These are phyloP conservation scores for Sporopachydermia quercuum DNA, from an alignment of 805 yeast genomes.

Conservation along the genomic window DNA sequence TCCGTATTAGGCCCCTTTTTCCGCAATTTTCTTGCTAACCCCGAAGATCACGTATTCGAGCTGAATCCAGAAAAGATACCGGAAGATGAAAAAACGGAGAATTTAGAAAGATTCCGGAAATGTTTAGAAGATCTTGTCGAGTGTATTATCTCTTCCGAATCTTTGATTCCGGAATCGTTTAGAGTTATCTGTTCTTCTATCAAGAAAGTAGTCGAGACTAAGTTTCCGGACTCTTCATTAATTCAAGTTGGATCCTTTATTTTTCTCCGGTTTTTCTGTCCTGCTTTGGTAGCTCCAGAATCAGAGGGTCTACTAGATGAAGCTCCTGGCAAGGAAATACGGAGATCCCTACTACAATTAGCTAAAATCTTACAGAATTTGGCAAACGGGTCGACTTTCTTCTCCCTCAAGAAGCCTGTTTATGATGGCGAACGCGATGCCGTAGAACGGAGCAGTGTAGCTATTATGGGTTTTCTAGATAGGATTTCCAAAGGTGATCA, in stretches of 20 bases:
- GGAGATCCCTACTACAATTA: conserved; percentile 12
- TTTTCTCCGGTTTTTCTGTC: conserved; percentile 61
- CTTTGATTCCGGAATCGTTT: conserved; percentile 45
- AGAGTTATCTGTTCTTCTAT: conserved; percentile 49
- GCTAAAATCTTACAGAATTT: conserved; percentile 18
- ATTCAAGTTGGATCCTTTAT: conserved; percentile 74
- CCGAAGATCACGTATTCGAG: conserved; percentile 38
- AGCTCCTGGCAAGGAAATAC: conserved; percentile 9
- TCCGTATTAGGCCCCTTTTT: conserved; percentile 41
- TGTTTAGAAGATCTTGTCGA: conserved; percentile 43
- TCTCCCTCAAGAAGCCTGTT: conserved; percentile 15
- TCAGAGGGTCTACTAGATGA: conserved; percentile 17
- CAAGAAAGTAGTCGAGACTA: conserved; percentile 34
- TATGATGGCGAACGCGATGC: neutral
- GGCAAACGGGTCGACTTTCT: conserved; percentile 10
- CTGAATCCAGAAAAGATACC: conserved; percentile 34
- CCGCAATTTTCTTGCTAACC: conserved; percentile 30
- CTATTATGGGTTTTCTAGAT: neutral
- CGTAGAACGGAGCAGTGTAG: neutral
- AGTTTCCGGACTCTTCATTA: conserved; percentile 46
- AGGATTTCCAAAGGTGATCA: neutral
- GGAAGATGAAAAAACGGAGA: conserved; percentile 22
- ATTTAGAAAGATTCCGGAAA: conserved; percentile 33
- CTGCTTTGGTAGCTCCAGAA: conserved; percentile 75
- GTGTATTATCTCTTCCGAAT: conserved; percentile 34